These are phyloP conservation scores for Phylloporus sp. DNA, from an alignment of 768 basidiomycete species.

Conservation along the genomic window DNA sequence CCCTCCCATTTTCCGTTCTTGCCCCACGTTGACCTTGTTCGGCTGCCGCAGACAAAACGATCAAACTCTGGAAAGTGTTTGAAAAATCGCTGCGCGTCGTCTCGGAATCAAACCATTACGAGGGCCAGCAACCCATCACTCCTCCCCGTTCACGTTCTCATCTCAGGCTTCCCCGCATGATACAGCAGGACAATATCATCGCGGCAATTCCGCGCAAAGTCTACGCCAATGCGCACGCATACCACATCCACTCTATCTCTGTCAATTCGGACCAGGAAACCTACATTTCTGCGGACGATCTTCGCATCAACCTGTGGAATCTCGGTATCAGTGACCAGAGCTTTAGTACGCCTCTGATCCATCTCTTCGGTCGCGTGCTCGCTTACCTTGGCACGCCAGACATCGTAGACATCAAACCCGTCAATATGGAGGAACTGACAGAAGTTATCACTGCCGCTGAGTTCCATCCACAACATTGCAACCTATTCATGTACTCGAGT, in stretches of 20 bases:
- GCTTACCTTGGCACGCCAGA: conserved; percentile 44
- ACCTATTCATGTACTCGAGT: conserved; percentile 99
- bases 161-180: conserved; percentile 85
- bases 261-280: conserved; percentile 99
- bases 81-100: conserved; percentile 96
- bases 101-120: conserved; percentile 90
- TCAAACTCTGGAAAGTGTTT: conserved; percentile 99
- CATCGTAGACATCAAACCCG: conserved; percentile 99
- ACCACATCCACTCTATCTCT: conserved; percentile 99
- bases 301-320: conserved; percentile 98
- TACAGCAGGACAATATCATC: conserved; percentile 94
- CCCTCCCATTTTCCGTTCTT: not conserved
- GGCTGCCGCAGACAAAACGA: conserved; percentile 81
- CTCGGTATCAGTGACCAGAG: conserved; percentile 97
- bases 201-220: conserved; percentile 98
- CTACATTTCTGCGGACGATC: conserved; percentile 98
- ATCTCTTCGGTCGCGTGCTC: not conserved
- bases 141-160: conserved; percentile 54
- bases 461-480: conserved; percentile 97
- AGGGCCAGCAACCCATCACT: conserved; percentile 67
- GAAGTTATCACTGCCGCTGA: conserved; percentile 99
- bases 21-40: not conserved
- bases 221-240: conserved; percentile 98
- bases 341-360: conserved; percentile 70
- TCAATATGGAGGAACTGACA: conserved; percentile 99